These are phyloP conservation scores for Candida khao-thaluensis DNA, from an alignment of 805 yeast genomes.

Conservation along the genomic window DNA sequence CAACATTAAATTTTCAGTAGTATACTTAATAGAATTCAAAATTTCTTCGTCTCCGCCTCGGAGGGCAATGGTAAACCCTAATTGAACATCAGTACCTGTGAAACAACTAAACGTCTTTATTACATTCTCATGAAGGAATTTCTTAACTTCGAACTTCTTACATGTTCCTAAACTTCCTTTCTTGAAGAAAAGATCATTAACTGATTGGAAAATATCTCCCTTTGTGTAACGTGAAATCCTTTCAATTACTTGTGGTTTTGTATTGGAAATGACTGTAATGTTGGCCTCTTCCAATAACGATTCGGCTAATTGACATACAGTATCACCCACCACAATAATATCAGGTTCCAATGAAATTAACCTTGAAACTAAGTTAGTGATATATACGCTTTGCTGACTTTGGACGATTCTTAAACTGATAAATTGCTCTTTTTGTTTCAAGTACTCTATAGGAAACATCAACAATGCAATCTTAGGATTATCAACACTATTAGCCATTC, in stretches of 20 bases:
- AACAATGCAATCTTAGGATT: conserved; percentile 78
- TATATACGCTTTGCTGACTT: conserved; percentile 84
- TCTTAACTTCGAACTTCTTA: conserved; percentile 64
- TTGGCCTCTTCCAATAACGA: conserved; percentile 68
- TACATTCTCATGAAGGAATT: conserved; percentile 54
- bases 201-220: conserved; percentile 82
- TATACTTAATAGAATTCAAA: conserved; percentile 68
- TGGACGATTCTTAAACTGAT: conserved; percentile 80
- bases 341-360: conserved; percentile 75
- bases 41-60: conserved; percentile 71
- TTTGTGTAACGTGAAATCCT: conserved; percentile 75
- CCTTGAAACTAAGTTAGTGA: conserved; percentile 77
- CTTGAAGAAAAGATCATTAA: conserved; percentile 75
- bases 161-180: conserved; percentile 68
- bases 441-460: conserved; percentile 87
- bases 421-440: conserved; percentile 72
- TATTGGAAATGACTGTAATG: conserved; percentile 75
- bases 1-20: conserved; percentile 76
- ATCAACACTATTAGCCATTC: conserved; percentile 64
- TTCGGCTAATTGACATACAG: conserved; percentile 80
- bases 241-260: conserved; percentile 79
- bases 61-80: conserved; percentile 85
- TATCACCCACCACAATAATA: conserved; percentile 72
- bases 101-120: conserved; percentile 76
- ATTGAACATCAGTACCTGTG: conserved; percentile 67